Evolutionary conservation across 257 asterid species (phyloP), one percentile per base, ranked within the genome.

Genomic region (Plantago major): DNA sequence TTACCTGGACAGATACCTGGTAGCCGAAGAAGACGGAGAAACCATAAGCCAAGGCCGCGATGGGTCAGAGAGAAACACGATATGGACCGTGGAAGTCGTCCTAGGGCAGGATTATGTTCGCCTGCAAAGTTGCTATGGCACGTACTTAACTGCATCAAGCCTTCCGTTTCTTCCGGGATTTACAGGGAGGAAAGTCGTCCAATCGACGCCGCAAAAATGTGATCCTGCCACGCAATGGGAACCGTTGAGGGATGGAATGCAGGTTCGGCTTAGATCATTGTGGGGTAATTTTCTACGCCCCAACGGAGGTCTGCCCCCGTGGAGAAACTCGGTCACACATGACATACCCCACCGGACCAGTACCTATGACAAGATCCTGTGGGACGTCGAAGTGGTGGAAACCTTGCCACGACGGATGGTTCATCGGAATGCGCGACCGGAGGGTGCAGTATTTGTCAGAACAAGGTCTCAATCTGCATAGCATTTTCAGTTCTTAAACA

Each of bases 351-450:
- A 68, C 71, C 45, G 74, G 60, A 46, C 60, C 3, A 81, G 60
- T 59, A 76, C 87, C 0, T 28, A 70, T 1, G 81, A 74, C 38
- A 86, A 84, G 74, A 53, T 81, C 15, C 46, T 89, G 71, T 86
- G 97, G 97, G 94, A 78, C n/a, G 83, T 89, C 17, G 91, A 86
- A 81, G 83, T 84, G 28, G 95, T 84, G 2, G 88, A 81, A 65
- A 75, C 42, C 33, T 9, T 53, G 33, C 58, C 53, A 10, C 53
- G 64, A 11, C 33, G 62, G 10, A 9, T 11, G 0, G 42, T 12
- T 4, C 73, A 19, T 3, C 60, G 17, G 3, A 42, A 19, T 51
- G 6, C 54, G 1, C 9, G 30, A 6, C 48, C 54, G 0, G 69
- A 40, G 28, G 15, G 58, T 48, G 11, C 65, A 4, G 11, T 58